These are phyloP conservation scores for Colletotrichum sp. DNA, from an alignment of 2,329 filamentous ascomycete genomes.

Conservation along the genomic window DNA sequence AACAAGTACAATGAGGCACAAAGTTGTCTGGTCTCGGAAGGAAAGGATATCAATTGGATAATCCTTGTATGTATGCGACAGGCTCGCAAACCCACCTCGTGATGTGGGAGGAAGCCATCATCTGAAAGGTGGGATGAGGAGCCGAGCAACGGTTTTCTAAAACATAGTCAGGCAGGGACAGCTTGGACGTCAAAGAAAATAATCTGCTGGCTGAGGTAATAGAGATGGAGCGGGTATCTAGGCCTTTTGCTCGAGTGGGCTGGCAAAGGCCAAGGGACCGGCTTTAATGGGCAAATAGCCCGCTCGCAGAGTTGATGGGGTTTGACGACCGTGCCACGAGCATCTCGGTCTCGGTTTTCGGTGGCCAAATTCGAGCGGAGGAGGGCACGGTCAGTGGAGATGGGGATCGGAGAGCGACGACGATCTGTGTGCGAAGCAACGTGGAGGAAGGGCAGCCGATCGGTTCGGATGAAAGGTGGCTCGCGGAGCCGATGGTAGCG, in stretches of 20 bases:
- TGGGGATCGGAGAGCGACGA: neutral
- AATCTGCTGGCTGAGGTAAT: neutral
- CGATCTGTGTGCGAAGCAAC: neutral
- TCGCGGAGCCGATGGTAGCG: slow-evolving; percentile 2
- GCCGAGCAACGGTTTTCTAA: slow-evolving; percentile 6
- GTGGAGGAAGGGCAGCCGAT: neutral
- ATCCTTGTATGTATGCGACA: neutral
- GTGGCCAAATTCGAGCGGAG: neutral
- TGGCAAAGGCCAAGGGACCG: neutral
- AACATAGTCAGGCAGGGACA: neutral
- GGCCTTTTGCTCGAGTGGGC: neutral
- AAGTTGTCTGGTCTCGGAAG: neutral
- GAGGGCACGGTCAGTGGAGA: neutral
- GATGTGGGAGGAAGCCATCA: neutral
- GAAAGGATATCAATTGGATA: neutral
- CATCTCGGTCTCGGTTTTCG: neutral
- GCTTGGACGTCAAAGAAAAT: neutral
- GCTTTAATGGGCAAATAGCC: neutral
- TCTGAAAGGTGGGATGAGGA: neutral
- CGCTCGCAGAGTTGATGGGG: neutral
- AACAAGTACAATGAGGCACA: no score
- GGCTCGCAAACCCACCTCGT: neutral
- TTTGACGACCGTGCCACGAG: neutral
- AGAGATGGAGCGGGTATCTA: neutral
- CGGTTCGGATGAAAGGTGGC: slow-evolving; percentile 9